A percentile compares a stretch with the other conserved stretches of the same genome.
These are phyloP conservation scores for Neurospora tetrasperma DNA, from an alignment of 495 filamentous ascomycete species.

Conservation along the genomic window DNA sequence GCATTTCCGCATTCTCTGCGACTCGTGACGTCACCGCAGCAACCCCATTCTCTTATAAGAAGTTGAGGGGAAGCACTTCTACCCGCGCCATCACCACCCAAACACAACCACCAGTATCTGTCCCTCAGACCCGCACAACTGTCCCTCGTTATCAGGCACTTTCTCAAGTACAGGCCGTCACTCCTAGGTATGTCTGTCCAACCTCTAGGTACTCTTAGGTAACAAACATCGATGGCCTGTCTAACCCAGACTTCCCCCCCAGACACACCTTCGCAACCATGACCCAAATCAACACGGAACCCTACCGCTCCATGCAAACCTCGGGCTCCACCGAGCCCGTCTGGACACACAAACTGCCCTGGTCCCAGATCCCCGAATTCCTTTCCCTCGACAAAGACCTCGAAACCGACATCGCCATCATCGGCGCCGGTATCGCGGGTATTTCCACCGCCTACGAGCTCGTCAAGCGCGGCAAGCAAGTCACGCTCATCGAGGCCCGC, in stretches of 20 bases:
- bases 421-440: conserved; percentile 48
- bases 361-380: conserved; percentile 36
- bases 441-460: conserved; percentile 46
- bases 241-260: background rate
- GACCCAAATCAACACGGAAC: background rate
- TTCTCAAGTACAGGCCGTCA: background rate
- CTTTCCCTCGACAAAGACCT: conserved; percentile 25
- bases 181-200: background rate
- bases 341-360: conserved; percentile 43
- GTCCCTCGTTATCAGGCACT: background rate
- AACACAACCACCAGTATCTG: background rate
- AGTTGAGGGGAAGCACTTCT: background rate
- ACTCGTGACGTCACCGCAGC: background rate
- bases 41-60: background rate
- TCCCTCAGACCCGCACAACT: background rate
- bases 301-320: conserved; percentile 32
- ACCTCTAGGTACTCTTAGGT: too few relatives aligned
- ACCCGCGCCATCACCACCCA: background rate
- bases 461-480: conserved; percentile 35
- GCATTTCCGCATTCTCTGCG: background rate
- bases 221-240: too few relatives aligned
- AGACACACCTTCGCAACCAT: conserved; percentile 1
- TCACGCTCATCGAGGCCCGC: conserved; percentile 45
- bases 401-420: conserved; percentile 39
- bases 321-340: conserved; percentile 42